These are phyloP conservation scores for Penicillium concentricum DNA, from an alignment of 2,329 filamentous ascomycete genomes.

Conservation along the genomic window DNA sequence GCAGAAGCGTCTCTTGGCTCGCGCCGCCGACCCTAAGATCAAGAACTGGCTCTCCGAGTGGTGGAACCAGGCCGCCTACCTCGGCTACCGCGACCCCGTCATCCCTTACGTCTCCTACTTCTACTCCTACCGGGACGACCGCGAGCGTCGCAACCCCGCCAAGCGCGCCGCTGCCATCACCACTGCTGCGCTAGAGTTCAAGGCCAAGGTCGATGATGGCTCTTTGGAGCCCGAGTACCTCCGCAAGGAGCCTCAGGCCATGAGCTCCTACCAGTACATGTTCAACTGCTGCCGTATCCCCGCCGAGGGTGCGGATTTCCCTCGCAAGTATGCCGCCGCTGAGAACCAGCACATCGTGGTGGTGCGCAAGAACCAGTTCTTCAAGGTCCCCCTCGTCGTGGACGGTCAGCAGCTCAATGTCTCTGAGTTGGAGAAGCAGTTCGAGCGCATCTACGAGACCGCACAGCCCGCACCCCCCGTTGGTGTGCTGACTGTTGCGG, in stretches of 20 bases:
- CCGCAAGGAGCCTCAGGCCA: conserved; percentile 95
- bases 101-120: conserved; percentile 99
- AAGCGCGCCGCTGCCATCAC: conserved; percentile 92
- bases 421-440: conserved; percentile 85
- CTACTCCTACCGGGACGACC: conserved; percentile 96
- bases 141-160: conserved; percentile 78
- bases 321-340: conserved; percentile 72
- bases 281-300: conserved; percentile 91
- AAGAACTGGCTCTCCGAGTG: conserved; percentile 97
- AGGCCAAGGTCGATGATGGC: conserved; percentile 80
- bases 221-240: conserved; percentile 96
- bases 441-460: conserved; percentile 76
- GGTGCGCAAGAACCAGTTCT: conserved; percentile 95
- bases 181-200: conserved; percentile 85
- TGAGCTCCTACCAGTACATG: conserved; percentile 99
- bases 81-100: conserved; percentile 89
- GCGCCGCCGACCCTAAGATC: conserved; percentile 72
- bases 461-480: conserved; percentile 71
- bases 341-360: conserved; percentile 85
- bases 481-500: conserved; percentile 83
- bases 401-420: conserved; percentile 83
- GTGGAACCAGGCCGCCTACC: conserved; percentile 96
- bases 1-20: conserved; percentile 81
- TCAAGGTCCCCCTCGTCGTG: conserved; percentile 81
- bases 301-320: conserved; percentile 76